Evolutionary conservation across 371 early-diverging fungal species (phyloP).

Genomic region (Mortierella sp.): DNA sequence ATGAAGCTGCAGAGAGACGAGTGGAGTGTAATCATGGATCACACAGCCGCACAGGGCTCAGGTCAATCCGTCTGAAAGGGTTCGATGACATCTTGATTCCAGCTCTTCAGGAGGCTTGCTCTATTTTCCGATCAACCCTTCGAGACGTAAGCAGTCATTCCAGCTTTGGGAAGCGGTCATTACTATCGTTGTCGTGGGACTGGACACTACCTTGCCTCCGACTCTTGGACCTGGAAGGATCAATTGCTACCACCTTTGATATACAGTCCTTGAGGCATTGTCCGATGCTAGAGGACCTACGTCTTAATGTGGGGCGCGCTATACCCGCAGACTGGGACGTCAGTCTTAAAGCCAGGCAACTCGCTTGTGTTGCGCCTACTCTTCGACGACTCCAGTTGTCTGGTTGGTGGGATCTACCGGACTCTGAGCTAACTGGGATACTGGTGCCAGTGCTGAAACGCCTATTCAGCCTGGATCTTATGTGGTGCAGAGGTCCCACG

Average conservation of each 20-base stretch:
- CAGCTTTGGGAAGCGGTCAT: constrained; percentile 4
- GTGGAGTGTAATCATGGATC: neutral
- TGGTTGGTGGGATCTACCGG: constrained; percentile 28
- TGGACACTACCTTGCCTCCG: constrained; percentile 19
- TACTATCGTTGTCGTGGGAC: constrained; percentile 4
- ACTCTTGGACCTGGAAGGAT: constrained; percentile 28
- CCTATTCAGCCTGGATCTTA: constrained; percentile 17
- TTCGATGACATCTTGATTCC: constrained; percentile 9
- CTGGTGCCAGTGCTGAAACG: constrained; percentile 12
- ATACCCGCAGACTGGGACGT: constrained; percentile 22
- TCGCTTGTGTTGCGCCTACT: neutral
- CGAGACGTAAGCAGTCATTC: constrained; percentile 2
- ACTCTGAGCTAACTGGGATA: neutral
- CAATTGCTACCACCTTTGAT: constrained; percentile 27
- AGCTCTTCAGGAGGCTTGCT: constrained; percentile 9
- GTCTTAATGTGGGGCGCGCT: constrained; percentile 20
- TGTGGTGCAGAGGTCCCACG: constrained; percentile 27
- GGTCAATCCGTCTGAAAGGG: constrained; percentile 17
- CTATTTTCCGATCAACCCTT: constrained; percentile 13
- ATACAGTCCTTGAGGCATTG: constrained; percentile 13
- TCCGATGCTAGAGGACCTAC: constrained; percentile 4
- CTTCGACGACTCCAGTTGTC: constrained; percentile 12
- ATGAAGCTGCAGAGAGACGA: too few species aligned
- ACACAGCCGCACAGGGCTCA: neutral
- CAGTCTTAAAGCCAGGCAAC: constrained; percentile 7